A percentile compares a stretch with the other conserved stretches of the same genome.
These are phyloP conservation scores for Candida michaelii DNA, from an alignment of 805 yeast species.

Conservation along the genomic window DNA sequence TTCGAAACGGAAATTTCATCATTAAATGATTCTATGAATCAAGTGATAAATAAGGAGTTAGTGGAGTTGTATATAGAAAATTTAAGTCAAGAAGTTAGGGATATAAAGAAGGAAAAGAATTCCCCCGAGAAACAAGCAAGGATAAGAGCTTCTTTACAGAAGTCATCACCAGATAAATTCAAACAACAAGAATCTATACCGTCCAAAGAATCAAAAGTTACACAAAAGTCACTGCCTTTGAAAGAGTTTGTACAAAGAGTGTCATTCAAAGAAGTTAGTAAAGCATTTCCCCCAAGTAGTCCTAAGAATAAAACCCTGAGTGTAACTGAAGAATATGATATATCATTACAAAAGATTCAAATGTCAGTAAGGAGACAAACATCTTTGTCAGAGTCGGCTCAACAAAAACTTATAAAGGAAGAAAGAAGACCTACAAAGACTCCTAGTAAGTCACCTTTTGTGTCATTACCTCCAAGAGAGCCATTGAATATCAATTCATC, in stretches of 20 bases:
- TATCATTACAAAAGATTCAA: slow-evolving; percentile 14
- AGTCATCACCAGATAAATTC: background rate
- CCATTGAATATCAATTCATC: slow-evolving; percentile 31
- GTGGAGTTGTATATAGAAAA: background rate
- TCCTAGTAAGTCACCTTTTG: slow-evolving; percentile 36
- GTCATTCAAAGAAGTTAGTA: slow-evolving; percentile 2
- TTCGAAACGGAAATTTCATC: background rate
- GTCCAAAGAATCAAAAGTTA: background rate
- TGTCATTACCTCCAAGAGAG: slow-evolving; percentile 38
- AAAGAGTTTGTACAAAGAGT: slow-evolving; percentile 6
- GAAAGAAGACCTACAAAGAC: slow-evolving; percentile 16
- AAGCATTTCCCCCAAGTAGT: slow-evolving; percentile 27
- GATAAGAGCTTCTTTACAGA: too few species aligned
- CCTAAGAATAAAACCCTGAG: slow-evolving; percentile 3
- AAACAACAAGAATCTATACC: background rate
- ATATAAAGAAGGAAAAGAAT: background rate
- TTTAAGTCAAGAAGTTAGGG: background rate
- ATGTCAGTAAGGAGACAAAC: slow-evolving; percentile 16
- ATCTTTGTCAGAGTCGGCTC: background rate
- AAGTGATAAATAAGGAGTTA: background rate
- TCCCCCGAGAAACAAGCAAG: background rate
- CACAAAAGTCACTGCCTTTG: background rate
- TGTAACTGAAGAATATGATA: slow-evolving; percentile 9
- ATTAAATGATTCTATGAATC: background rate
- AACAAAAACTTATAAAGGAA: background rate